phyloP scores from a whole-genome alignment of 2,329 filamentous ascomycete genomes.

The Hirsutella minnesotensis region DNA sequence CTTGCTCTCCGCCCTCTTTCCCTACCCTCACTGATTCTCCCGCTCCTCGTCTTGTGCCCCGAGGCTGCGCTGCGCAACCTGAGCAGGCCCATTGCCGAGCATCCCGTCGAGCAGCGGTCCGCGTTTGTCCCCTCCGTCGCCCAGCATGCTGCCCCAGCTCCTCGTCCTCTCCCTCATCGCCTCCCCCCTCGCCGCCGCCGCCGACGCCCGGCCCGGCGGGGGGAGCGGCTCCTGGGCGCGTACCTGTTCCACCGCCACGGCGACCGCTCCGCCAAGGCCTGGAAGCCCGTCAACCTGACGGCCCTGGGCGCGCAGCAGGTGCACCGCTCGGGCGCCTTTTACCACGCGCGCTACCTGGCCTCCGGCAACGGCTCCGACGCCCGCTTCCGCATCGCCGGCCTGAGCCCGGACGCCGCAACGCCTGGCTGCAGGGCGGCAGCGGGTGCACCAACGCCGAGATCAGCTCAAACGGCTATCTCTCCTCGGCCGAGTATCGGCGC shows the following conservation, averaged over 20 bases:
- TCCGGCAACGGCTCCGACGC: not conserved
- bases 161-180: constrained; percentile 23
- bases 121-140: not conserved
- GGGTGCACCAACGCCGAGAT: constrained; percentile 43
- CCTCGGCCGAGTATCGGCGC: constrained; percentile 30
- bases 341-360: constrained; percentile 64
- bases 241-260: constrained; percentile 88
- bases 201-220: constrained; percentile 22
- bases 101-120: not conserved
- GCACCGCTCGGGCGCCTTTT: constrained; percentile 61
- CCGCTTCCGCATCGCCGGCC: constrained; percentile 41
- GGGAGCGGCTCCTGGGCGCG: constrained; percentile 64
- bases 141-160: constrained; percentile 27
- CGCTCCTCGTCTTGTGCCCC: too few species aligned
- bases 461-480: constrained; percentile 43
- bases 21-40: too few species aligned
- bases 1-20: too few species aligned
- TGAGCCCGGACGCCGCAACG: constrained; percentile 51
- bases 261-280: constrained; percentile 71
- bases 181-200: not conserved
- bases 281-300: constrained; percentile 61
- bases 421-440: constrained; percentile 47
- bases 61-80: too few species aligned
- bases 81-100: too few species aligned
- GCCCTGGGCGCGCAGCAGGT: constrained; percentile 69